phyloP scores from a whole-genome alignment of 2,329 filamentous ascomycete species.

The Botryosphaeria dothidea region DNA sequence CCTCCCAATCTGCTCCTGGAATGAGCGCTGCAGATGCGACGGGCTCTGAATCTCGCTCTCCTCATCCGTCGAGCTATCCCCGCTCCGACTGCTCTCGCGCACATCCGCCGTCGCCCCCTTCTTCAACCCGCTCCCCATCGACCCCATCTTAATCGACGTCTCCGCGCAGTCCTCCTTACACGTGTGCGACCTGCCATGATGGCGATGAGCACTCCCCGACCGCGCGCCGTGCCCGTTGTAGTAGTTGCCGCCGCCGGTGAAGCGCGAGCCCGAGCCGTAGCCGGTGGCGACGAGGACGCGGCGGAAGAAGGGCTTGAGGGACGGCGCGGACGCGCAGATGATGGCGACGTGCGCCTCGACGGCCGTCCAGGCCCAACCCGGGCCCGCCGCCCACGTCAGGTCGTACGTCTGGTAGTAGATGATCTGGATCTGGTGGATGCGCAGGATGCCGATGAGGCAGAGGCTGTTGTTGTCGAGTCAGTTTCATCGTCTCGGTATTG shows the following conservation, averaged over 20 bases:
- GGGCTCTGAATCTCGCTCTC: not conserved
- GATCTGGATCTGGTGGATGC: constrained; percentile 38
- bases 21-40: not conserved
- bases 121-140: not conserved
- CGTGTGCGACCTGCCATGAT: not conserved
- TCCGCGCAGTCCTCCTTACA: not conserved
- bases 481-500: no score
- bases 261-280: not conserved
- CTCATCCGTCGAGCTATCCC: not conserved
- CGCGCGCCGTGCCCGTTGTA: no score
- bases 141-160: not conserved
- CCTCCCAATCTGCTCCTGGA: not conserved
- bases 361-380: constrained; percentile 44
- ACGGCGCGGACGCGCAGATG: constrained; percentile 46
- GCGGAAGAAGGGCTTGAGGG: constrained; percentile 43
- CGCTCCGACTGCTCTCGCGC: not conserved
- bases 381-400: constrained; percentile 42
- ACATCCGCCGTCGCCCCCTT: not conserved
- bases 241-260: not conserved
- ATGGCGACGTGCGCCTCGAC: constrained; percentile 45
- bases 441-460: constrained; percentile 38
- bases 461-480: constrained; percentile 23
- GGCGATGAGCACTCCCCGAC: no score
- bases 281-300: not conserved
- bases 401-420: constrained; percentile 40